Percentiles rank a stretch among this genome's conserved stretches.
phyloP scores from a whole-genome alignment of 2,329 filamentous ascomycete species.

The Fusarium veterinarium region DNA sequence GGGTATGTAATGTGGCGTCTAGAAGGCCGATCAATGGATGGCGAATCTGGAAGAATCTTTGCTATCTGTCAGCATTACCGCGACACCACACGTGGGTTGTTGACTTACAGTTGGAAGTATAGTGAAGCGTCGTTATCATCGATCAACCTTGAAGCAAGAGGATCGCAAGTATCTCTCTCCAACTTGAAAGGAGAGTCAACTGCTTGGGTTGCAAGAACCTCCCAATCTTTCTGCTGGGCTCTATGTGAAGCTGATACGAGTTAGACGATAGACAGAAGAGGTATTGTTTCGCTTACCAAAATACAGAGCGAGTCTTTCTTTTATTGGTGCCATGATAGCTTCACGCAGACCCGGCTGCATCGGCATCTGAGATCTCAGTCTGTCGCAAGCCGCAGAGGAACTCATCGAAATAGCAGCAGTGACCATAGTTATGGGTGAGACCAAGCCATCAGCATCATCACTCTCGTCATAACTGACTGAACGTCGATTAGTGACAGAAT shows the following conservation, averaged over 20 bases:
- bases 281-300: neutral
- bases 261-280: accelerated
- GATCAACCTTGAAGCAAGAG: constrained; percentile 9
- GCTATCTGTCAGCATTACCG: neutral
- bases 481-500: neutral
- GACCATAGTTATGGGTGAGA: constrained; percentile 1
- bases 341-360: constrained; percentile 14
- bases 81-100: accelerated
- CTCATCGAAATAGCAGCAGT: constrained; percentile 3
- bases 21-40: constrained; percentile 13
- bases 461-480: neutral
- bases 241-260: neutral
- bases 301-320: constrained; percentile 10
- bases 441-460: neutral
- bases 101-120: constrained; percentile 7
- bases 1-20: constrained; percentile 4
- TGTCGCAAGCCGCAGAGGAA: constrained; percentile 11
- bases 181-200: constrained; percentile 18
- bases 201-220: constrained; percentile 2
- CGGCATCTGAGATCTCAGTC: constrained; percentile 11
- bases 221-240: constrained; percentile 17
- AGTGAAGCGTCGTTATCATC: constrained; percentile 9
- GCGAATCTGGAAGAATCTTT: constrained; percentile 11
- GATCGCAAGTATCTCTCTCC: constrained; percentile 12
- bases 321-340: constrained; percentile 19